A percentile compares a stretch with the other conserved stretches of the same genome.
Evolutionary conservation across 768 basidiomycete genomes (phyloP).

Genomic region (Pleurotus giganteus): DNA sequence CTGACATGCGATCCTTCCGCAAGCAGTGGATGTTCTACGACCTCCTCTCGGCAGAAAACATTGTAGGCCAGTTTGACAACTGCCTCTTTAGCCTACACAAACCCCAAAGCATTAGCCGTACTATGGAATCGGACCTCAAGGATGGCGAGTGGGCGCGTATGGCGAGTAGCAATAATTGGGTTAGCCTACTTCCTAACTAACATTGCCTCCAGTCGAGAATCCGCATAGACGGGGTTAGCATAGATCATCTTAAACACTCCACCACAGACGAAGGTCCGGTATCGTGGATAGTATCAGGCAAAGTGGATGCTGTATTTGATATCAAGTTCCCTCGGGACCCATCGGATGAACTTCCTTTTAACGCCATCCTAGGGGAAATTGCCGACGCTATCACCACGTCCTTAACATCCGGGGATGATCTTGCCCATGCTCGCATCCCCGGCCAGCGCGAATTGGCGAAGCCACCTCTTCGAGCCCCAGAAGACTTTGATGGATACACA

Average conservation of each 20-base stretch:
- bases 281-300: slow-evolving; percentile 97
- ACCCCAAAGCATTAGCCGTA: slow-evolving; percentile 93
- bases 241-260: slow-evolving; percentile 90
- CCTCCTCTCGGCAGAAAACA: slow-evolving; percentile 88
- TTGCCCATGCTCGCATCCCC: slow-evolving; percentile 59
- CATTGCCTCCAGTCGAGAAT: slow-evolving; percentile 70
- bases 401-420: slow-evolving; percentile 36
- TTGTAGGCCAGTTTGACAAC: slow-evolving; percentile 97
- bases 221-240: slow-evolving; percentile 93
- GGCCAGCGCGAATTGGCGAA: slow-evolving; percentile 86
- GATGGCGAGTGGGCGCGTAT: slow-evolving; percentile 86
- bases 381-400: slow-evolving; percentile 83
- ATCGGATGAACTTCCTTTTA: slow-evolving; percentile 64
- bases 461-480: slow-evolving; percentile 78
- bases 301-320: slow-evolving; percentile 94
- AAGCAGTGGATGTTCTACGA: slow-evolving; percentile 98
- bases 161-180: slow-evolving; percentile 47
- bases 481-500: slow-evolving; percentile 31
- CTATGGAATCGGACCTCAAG: slow-evolving; percentile 80
- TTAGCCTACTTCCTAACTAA: background rate
- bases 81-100: slow-evolving; percentile 95
- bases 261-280: slow-evolving; percentile 78
- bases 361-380: slow-evolving; percentile 85
- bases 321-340: slow-evolving; percentile 93
- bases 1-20: slow-evolving; percentile 77